Base-by-base conservation (phyloP, 2,329 filamentous ascomycete genomes). In the Diaporthe citriasiana region DNA sequence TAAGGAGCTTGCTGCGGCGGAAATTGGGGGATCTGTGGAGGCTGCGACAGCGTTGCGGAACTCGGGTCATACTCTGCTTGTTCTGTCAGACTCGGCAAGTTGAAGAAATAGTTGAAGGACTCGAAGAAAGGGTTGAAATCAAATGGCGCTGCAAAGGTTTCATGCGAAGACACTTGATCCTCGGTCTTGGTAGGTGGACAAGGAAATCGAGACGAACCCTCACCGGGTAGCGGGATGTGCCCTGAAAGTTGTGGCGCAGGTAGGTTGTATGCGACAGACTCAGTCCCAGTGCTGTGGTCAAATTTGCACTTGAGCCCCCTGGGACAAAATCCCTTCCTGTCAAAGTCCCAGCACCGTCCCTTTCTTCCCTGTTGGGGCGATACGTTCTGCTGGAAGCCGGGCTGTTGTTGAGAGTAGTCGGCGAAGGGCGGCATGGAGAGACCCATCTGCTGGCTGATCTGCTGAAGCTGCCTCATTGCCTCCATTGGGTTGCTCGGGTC, bases 301-400 rank as follows among this genome's bases (percentile, higher is more conserved):
- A 89, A 95, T 51, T 86, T 88, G 82, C 94, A 95, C 30, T 87
- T 88, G 77, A 86, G 90, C 4, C 93, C 93, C 51, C 91, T 85
- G 8, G 90, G 87, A 79, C 94, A 95, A 78, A 89, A 94, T 0
- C 94, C 94, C 77, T 93, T 93, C 1, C 84, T 89, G 73, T 94
- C 92, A 78, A 93, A 95, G 80, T 94, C 92, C 73, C 89, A 87
- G 79, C 93, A 95, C 73, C 90, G 86, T 73, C 86, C 82, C 76
- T 83, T 85, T 65, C 81, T 84, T 73, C 83, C 83, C 51, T 79
- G 80, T 53, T 80, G 73, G 45, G 76, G 70, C 72, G 77, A 17
- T 71, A 74, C n/a, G 77, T 77, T 22, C 74, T 73, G 50, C 27
- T 73, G 74, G 77, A 69, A 47, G 74, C 72, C 59, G 73, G 71